A percentile compares a stretch with the other conserved stretches of the same genome.
phyloP scores from a whole-genome alignment of 352 stramenopile genomes.

The Hyaloperonospora arabidopsidis region DNA sequence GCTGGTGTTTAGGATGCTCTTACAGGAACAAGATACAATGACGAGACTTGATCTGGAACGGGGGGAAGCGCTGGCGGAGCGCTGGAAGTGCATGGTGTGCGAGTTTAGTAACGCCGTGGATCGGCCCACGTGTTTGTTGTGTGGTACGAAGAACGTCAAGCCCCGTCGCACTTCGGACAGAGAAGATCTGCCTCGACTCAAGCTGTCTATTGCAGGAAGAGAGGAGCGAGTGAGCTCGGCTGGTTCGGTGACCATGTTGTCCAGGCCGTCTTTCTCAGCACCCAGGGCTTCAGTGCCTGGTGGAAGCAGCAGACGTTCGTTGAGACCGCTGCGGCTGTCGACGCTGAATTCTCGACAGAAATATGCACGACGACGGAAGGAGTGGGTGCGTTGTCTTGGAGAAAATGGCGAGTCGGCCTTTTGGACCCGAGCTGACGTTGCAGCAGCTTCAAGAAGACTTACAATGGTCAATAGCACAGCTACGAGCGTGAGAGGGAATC shows the following conservation, averaged over 20 bases:
- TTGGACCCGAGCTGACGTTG: conserved; percentile 58
- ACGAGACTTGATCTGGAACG: conserved; percentile 71
- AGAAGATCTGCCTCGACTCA: conserved; percentile 22
- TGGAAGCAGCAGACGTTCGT: conserved; percentile 11
- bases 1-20: conserved; percentile 32
- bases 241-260: conserved; percentile 24
- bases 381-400: conserved; percentile 65
- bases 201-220: conserved; percentile 25
- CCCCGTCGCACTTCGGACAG: conserved; percentile 6
- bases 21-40: conserved; percentile 48
- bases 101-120: conserved; percentile 73
- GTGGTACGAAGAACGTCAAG: conserved; percentile 58
- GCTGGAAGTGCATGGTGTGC: conserved; percentile 71
- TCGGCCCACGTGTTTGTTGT: conserved; percentile 53
- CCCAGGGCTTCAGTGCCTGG: conserved; percentile 20
- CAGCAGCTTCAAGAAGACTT: conserved; percentile 17
- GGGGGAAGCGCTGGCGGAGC: conserved; percentile 47
- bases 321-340: conserved; percentile 37
- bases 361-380: conserved; percentile 71
- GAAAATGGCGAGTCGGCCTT: conserved; percentile 52
- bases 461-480: conserved; percentile 14
- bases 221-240: conserved; percentile 24
- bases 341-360: conserved; percentile 66
- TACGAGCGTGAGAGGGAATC: background rate
- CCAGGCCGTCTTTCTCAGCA: conserved; percentile 17